These are phyloP conservation scores for Metschnikowia henanensis DNA, from an alignment of 805 yeast species.

Conservation along the genomic window DNA sequence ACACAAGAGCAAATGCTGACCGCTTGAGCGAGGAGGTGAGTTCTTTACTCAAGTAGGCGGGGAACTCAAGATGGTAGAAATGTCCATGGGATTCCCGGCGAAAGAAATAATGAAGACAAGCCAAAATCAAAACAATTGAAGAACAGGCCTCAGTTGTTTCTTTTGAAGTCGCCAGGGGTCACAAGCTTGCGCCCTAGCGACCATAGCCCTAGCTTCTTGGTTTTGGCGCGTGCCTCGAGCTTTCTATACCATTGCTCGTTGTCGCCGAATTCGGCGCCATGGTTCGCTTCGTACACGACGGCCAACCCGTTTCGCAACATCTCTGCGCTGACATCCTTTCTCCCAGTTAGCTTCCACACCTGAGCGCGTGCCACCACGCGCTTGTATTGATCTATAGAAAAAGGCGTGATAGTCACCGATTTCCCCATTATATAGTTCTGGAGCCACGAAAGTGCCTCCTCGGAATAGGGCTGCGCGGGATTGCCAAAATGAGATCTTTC, in stretches of 20 bases:
- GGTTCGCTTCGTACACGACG: slow-evolving; percentile 81
- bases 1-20: slow-evolving; percentile 33
- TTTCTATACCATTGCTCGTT: slow-evolving; percentile 56
- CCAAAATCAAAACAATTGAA: too few relatives aligned
- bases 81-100: too few relatives aligned
- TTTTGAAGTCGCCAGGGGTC: slow-evolving; percentile 84
- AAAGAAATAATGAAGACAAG: too few relatives aligned
- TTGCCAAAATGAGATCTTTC: slow-evolving; percentile 94
- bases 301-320: slow-evolving; percentile 86
- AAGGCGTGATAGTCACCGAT: slow-evolving; percentile 72
- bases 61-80: not conserved
- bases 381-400: slow-evolving; percentile 83
- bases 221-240: slow-evolving; percentile 62
- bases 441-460: slow-evolving; percentile 83
- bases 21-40: slow-evolving; percentile 30
- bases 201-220: slow-evolving; percentile 69
- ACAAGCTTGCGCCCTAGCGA: slow-evolving; percentile 46
- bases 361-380: slow-evolving; percentile 82
- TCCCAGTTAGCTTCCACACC: slow-evolving; percentile 56
- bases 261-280: slow-evolving; percentile 85
- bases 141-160: slow-evolving; percentile 8
- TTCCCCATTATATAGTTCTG: slow-evolving; percentile 62
- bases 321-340: slow-evolving; percentile 79
- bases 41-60: slow-evolving; percentile 19
- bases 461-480: slow-evolving; percentile 85